phyloP scores from a whole-genome alignment of 176 grass and related monocot genomes.

The Leersia perrieri region DNA sequence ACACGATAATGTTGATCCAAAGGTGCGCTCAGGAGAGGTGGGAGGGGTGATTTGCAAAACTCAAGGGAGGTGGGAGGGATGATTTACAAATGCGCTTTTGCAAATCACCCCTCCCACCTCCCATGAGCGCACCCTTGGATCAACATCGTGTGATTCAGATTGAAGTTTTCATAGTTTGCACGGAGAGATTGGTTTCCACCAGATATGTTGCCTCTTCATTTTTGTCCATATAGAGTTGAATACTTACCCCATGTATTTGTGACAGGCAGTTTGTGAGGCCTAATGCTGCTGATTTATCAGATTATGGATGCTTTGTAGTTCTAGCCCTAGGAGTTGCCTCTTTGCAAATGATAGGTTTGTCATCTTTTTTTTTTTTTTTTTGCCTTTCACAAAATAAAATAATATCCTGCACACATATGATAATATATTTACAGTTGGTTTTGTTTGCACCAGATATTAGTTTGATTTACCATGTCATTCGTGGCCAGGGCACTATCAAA shows the following conservation, averaged over 20 bases:
- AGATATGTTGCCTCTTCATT: no score
- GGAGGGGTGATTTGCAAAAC: no score
- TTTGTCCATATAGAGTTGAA: background rate
- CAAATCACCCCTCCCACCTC: no score
- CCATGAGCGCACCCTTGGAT: no score
- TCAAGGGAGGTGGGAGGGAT: no score
- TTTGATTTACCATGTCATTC: constrained; percentile 99
- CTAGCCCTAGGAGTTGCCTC: constrained; percentile 82
- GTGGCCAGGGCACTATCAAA: constrained; percentile 95
- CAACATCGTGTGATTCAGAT: no score
- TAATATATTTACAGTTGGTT: constrained; percentile 28
- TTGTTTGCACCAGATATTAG: constrained; percentile 84
- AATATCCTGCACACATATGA: constrained; percentile 11
- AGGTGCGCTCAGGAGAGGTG: no score
- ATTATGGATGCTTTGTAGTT: constrained; percentile 97
- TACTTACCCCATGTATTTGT: constrained; percentile 34
- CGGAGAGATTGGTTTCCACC: no score
- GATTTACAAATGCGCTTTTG: no score
- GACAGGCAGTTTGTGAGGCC: constrained; percentile 78
- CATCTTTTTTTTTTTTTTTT: background rate
- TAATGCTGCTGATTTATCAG: constrained; percentile 90
- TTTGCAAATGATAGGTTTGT: constrained; percentile 86
- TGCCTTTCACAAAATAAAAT: constrained; percentile 8
- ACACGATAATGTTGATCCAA: no score
- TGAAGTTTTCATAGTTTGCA: no score